phyloP scores from a whole-genome alignment of 129 eudicot species.

The Pseudognaphalium luteoalbum region DNA sequence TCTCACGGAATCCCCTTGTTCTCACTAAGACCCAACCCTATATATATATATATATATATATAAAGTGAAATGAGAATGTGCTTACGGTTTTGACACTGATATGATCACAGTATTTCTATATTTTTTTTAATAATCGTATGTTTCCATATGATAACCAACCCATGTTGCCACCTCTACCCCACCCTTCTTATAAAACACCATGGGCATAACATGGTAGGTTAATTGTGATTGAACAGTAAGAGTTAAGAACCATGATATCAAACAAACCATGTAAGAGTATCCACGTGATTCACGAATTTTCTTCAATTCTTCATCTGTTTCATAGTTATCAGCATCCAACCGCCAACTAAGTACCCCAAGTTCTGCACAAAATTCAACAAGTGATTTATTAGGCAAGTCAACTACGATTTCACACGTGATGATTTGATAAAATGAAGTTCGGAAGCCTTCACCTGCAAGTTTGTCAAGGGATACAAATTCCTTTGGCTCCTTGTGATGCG shows the following conservation, averaged over 20 bases:
- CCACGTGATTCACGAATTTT: constrained; percentile 91
- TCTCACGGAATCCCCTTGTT: no score
- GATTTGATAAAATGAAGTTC: background rate
- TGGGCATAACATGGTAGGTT: background rate
- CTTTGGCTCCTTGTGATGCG: constrained; percentile 86
- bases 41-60: background rate
- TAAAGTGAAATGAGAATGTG: background rate
- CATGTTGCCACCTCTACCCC: background rate
- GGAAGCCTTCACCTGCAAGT: constrained; percentile 56
- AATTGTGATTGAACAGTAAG: background rate
- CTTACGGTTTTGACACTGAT: background rate
- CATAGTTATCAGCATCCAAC: constrained; percentile 93
- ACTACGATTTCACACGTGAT: constrained; percentile 9
- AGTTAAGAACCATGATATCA: constrained; percentile 2
- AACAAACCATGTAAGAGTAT: constrained; percentile 80
- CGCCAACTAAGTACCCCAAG: constrained; percentile 97
- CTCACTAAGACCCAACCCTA: no score
- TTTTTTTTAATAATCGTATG: no score
- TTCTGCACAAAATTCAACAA: constrained; percentile 42
- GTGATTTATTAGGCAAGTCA: background rate
- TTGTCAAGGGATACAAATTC: constrained; percentile 81
- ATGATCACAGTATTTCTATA: background rate
- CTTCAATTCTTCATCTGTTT: constrained; percentile 89
- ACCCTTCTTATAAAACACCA: background rate
- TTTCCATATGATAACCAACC: background rate